Evolutionary conservation across 2,329 filamentous ascomycete genomes (phyloP).

Genomic region (Cladophialophora psammophila): DNA sequence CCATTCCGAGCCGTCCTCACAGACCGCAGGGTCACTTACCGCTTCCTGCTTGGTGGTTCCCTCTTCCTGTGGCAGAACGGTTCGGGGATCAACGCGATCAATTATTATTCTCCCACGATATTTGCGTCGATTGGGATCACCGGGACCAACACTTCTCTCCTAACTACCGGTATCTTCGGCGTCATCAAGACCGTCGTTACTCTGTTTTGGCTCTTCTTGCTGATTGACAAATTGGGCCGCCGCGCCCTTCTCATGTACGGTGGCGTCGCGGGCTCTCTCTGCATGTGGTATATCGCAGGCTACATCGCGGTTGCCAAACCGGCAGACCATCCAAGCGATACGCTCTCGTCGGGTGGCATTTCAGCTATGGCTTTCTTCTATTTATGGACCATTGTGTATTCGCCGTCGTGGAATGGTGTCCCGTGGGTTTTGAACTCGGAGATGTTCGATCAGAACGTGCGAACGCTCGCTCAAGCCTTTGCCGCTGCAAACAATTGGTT

Average conservation of each 20-base stretch:
- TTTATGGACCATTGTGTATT: slow-evolving; percentile 76
- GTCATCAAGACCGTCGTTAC: slow-evolving; percentile 76
- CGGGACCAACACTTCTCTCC: slow-evolving; percentile 65
- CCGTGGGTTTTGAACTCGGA: slow-evolving; percentile 71
- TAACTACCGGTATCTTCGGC: slow-evolving; percentile 78
- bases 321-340: slow-evolving; percentile 44
- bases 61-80: slow-evolving; percentile 84
- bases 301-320: slow-evolving; percentile 62
- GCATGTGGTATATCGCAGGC: slow-evolving; percentile 70
- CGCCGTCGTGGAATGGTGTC: slow-evolving; percentile 74
- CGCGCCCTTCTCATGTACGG: slow-evolving; percentile 71
- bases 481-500: slow-evolving; percentile 77
- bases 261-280: slow-evolving; percentile 66
- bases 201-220: slow-evolving; percentile 71
- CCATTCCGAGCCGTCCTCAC: slow-evolving; percentile 67
- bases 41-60: slow-evolving; percentile 75
- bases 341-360: slow-evolving; percentile 59
- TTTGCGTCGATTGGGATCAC: slow-evolving; percentile 71
- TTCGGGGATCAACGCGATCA: slow-evolving; percentile 73
- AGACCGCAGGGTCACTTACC: slow-evolving; percentile 68
- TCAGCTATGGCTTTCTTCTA: slow-evolving; percentile 73
- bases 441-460: slow-evolving; percentile 75
- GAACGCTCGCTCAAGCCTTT: slow-evolving; percentile 74
- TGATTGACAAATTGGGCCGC: slow-evolving; percentile 71
- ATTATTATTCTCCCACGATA: slow-evolving; percentile 75